Evolutionary conservation across 768 basidiomycete genomes (phyloP).

Genomic region (Pulveroboletus sp.): DNA sequence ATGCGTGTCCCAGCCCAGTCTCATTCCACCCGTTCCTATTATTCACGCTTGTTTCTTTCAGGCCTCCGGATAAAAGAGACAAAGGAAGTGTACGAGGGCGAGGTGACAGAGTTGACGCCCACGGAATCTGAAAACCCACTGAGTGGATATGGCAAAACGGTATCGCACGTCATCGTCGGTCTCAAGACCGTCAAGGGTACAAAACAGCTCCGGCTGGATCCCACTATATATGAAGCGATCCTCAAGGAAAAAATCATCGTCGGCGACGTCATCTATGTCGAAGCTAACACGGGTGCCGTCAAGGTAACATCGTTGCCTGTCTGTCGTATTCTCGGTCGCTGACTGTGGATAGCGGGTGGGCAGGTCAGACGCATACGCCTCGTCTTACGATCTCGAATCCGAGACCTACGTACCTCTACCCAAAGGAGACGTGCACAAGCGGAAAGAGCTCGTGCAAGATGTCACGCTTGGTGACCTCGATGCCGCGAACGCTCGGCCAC

Average conservation of each 20-base stretch:
- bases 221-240: slow-evolving; percentile 94
- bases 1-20: background rate
- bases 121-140: slow-evolving; percentile 96
- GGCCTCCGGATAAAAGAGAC: slow-evolving; percentile 98
- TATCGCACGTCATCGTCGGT: slow-evolving; percentile 95
- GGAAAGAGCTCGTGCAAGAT: slow-evolving; percentile 93
- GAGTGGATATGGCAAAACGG: slow-evolving; percentile 96
- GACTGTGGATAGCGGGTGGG: slow-evolving; percentile 72
- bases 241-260: slow-evolving; percentile 95
- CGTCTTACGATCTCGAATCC: slow-evolving; percentile 95
- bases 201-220: slow-evolving; percentile 91
- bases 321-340: background rate
- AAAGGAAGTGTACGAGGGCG: slow-evolving; percentile 97
- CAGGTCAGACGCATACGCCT: slow-evolving; percentile 94
- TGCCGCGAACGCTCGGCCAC: slow-evolving; percentile 92
- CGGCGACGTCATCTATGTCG: slow-evolving; percentile 96
- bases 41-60: background rate
- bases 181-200: slow-evolving; percentile 92
- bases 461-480: slow-evolving; percentile 94
- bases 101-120: slow-evolving; percentile 95
- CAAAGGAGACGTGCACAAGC: slow-evolving; percentile 94
- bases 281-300: slow-evolving; percentile 90
- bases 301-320: slow-evolving; percentile 52
- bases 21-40: too few species aligned
- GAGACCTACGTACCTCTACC: slow-evolving; percentile 98